Percentiles rank a stretch among this genome's conserved stretches.
Conservation (phyloP, 495 filamentous ascomycete genomes). For the Friedmanniomyces endolithicus region DNA sequence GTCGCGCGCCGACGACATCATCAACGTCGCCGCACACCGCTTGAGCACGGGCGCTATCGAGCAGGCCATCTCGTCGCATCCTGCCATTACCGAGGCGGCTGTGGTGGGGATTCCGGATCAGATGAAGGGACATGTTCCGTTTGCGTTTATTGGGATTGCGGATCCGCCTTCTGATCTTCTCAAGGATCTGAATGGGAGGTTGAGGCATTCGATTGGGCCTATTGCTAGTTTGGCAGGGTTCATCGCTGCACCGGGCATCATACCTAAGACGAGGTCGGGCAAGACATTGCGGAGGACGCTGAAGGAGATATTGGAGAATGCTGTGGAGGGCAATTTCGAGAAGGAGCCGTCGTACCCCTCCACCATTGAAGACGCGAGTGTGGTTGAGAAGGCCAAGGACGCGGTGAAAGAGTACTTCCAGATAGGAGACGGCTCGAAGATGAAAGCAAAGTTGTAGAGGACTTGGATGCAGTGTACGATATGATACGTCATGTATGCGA, state of each 20-base stretch:
- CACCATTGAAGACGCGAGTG: conserved; percentile 48
- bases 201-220: conserved; percentile 68
- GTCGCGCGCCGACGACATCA: conserved; percentile 79
- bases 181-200: conserved; percentile 36
- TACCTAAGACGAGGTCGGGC: conserved; percentile 78
- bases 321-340: conserved; percentile 39
- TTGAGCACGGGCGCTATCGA: conserved; percentile 85
- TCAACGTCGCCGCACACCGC: conserved; percentile 88
- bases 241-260: conserved; percentile 76
- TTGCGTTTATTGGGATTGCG: conserved; percentile 64
- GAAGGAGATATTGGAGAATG: conserved; percentile 64
- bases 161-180: conserved; percentile 40
- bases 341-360: conserved; percentile 43
- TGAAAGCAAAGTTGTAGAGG: conserved; percentile 18
- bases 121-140: conserved; percentile 81
- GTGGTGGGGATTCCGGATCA: conserved; percentile 75
- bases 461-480: background rate
- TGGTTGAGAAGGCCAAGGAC: conserved; percentile 43
- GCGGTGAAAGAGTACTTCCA: conserved; percentile 48
- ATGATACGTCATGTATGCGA: background rate
- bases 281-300: conserved; percentile 76
- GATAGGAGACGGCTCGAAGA: conserved; percentile 14
- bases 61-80: conserved; percentile 75
- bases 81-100: conserved; percentile 63
- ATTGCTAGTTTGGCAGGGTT: conserved; percentile 77